Evolutionary conservation across 495 filamentous ascomycete genomes (phyloP).

Genomic region (Daldinia decipiens): DNA sequence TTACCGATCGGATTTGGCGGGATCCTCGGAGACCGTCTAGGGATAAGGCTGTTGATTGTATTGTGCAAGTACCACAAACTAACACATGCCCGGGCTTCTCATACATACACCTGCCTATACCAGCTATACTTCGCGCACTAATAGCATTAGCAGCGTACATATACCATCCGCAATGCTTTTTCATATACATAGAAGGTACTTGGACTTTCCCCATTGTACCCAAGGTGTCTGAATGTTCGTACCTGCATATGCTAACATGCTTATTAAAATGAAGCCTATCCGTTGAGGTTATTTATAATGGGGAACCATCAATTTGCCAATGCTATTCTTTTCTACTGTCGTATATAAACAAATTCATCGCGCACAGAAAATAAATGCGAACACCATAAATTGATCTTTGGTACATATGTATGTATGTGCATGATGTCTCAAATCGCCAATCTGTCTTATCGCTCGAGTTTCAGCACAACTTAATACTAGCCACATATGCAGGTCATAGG

Average conservation of each 20-base stretch:
- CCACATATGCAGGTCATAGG: no score
- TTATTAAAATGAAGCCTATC: conserved; percentile 1
- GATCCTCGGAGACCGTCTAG: conserved; percentile 28
- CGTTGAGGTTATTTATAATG: neutral
- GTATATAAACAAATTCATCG: neutral
- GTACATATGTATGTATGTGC: no score
- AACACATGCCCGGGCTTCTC: neutral
- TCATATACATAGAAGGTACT: neutral
- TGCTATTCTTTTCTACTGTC: neutral
- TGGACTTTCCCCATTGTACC: neutral
- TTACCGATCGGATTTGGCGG: conserved; percentile 42
- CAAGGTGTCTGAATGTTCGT: neutral
- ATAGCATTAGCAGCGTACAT: neutral
- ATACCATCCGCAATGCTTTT: neutral
- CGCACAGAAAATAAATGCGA: neutral
- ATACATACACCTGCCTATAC: neutral
- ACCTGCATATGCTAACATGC: conserved; percentile 2
- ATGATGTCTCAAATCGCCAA: no score
- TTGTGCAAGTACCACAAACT: neutral
- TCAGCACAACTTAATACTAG: no score
- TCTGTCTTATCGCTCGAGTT: no score
- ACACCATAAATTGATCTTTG: neutral
- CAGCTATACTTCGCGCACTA: neutral
- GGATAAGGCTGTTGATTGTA: conserved; percentile 8
- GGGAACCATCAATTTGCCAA: neutral